Base-by-base conservation (phyloP, 2,329 filamentous ascomycete genomes). In the Calonectria multiphialidica region DNA sequence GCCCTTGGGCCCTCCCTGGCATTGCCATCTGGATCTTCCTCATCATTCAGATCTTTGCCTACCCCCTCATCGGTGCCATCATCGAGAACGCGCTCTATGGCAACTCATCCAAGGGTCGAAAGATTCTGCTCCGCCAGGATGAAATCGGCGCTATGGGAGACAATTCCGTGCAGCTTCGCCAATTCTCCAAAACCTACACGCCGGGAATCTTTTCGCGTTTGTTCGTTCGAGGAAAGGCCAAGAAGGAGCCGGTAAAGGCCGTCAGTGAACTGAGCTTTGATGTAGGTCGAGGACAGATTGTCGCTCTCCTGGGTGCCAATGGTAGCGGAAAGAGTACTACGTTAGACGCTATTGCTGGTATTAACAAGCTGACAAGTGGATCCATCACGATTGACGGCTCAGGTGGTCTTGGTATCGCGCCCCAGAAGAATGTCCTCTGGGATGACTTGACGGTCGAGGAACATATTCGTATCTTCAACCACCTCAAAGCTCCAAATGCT, bases 381-480 rank as follows among this genome's bases (percentile, higher is more conserved):
- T 88, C 88, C 3, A 97, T 98, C 75, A 90, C 90, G 28, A 92
- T 98, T 55, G 92, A 96, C 75, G 93, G 92, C 1, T 92, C 91
- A 12, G 94, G 94, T 12, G 95, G 94, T 0, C 88, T 98, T 23
- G 96, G 96, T 16, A 92, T 98, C 49, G 96, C 95, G 69, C 96
- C 96, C 0, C 96, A 98, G 81, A 96, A 96, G 86, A 98, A 98
- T 78, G 96, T 98, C 7, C 88, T 98, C 37, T 98, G 96, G 95
- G 93, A 96, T 77, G 93, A 95, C 70, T 85, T 98, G 68, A 97
- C 94, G 0, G 95, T 98, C 0, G 90, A 92, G 78, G 95, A 98
- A 82, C 96, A 98, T 79, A 91, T 98, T 18, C 85, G 86, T 12
- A 94, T 98, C 62, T 98, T 98, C 86, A 96, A 97, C 81, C 88